Base-by-base conservation (phyloP, 176 grass and related monocot species). In the Phyllostachys edulis region DNA sequence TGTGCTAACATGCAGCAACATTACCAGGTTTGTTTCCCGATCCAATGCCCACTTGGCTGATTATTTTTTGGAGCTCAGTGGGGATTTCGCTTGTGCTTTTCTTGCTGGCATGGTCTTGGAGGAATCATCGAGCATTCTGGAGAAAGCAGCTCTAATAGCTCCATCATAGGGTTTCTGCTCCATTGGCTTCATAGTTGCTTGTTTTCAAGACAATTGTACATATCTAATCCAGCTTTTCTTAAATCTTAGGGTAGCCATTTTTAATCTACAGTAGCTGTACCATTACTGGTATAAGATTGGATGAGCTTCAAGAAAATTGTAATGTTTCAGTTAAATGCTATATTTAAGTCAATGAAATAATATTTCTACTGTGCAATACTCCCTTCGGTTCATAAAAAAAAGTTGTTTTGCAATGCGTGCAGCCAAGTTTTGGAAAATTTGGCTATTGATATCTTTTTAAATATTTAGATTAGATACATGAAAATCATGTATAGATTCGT, bases 101-200 rank as follows among this genome's bases (percentile, higher is more conserved):
- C 66, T 87, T 94, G 82, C 85, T 97, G n/a, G 76, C 52, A 37
- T 94, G 91, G 91, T 84, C 94, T 12, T 88, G 85, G 89, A 90
- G 90, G 42, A 85, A 68, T 83, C 87, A 90, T 38, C 47, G 21
- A 76, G 76, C 60, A 16, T 89, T 89, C 45, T 73, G 29, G 50
- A 92, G 79, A 84, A 97, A 94, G 76, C 87, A 37, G 42, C 68
- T 75, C 13, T 92, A 85, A 90, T 69, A 34, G 71, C 26, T 29
- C 29, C 46, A 32, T 73, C 46, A 34, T 17, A 60, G 36, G 54
- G 5, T 36, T 34, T 11, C 26, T 24, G 17, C 20, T 13, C 75
- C 17, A 34, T 34, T 67, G 9, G 52, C 23, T 61, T 69, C 36
- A 60, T 80, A 84, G 24, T 79, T 85, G 74, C 11, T 77, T 26